Evolutionary conservation across 2,329 filamentous ascomycete species (phyloP), one percentile per base, ranked within the genome.

Genomic region (Nigrograna mackinnonii): DNA sequence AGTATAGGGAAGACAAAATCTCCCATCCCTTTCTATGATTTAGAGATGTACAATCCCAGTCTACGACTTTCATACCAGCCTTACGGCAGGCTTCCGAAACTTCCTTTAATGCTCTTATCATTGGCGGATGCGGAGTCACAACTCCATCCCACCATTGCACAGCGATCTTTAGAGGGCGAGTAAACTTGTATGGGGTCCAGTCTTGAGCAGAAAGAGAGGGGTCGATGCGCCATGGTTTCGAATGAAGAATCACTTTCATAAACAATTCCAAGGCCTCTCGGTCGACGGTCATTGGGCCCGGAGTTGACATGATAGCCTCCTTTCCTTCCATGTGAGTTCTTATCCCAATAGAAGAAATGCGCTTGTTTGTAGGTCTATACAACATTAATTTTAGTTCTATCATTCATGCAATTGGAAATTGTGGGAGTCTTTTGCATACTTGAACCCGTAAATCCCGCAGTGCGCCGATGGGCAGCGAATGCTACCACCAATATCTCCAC

Each of bases 101-200:
- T 5, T 70, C 62, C 3, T 65, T 58, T 9, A 87, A 62, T 2
- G 80, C 82, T 5, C 83, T 72, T 0, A 71, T 60, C 2, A 87
- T 73, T 0, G 84, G 85, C 2, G 85, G 83, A 36, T 86, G 85
- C 0, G 85, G 85, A 6, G 64, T 72, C 5, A 85, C 83, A 39
- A 82, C 72, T 14, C 79, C 80, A 57, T 88, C 85, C 60, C 83
- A 71, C 73, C 76, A 80, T 66, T 86, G 72, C 24, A 87, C 76
- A 5, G 70, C 84, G 39, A 88, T 67, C 37, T 71, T 78, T 14
- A 86, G 1, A 64, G 45, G 37, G 49, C 7, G 19, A 43, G 45
- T 2, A 38, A 12, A 3, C 43, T 40, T 12, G 37, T 43, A 9
- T 75, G 24, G 24, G 11, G 24, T 63, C 79, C 81, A 85, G 0